Evolutionary conservation across 2,329 filamentous ascomycete genomes (phyloP).

Genomic region (Rhinocladiella mackenziei): DNA sequence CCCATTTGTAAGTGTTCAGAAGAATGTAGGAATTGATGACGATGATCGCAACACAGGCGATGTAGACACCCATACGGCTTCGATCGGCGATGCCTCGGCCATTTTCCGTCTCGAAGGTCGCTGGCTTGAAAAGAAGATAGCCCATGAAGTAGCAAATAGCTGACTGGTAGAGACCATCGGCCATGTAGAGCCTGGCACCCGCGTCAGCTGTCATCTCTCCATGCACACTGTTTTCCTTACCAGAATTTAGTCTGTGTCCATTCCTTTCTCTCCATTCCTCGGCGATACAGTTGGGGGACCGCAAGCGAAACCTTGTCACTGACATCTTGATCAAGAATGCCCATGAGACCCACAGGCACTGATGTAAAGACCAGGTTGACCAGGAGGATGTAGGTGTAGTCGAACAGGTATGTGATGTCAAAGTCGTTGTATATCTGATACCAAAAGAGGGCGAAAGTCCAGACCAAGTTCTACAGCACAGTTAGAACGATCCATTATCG

Average conservation of each 20-base stretch:
- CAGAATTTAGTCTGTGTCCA: constrained; percentile 97
- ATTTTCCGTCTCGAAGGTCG: constrained; percentile 64
- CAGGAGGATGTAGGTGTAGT: constrained; percentile 95
- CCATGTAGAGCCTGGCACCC: constrained; percentile 74
- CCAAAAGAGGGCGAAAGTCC: constrained; percentile 96
- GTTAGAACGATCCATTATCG: constrained; percentile 19
- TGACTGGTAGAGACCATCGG: constrained; percentile 91
- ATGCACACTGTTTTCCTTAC: constrained; percentile 51
- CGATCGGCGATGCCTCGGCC: constrained; percentile 76
- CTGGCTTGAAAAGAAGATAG: constrained; percentile 70
- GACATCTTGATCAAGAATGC: constrained; percentile 94
- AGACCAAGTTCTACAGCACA: constrained; percentile 75
- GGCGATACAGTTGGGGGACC: constrained; percentile 90
- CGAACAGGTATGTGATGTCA: constrained; percentile 94
- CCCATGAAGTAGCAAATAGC: constrained; percentile 90
- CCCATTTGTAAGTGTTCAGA: constrained; percentile 96
- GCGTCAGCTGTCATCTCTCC: neutral
- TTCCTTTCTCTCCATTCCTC: constrained; percentile 91
- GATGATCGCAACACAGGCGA: constrained; percentile 77
- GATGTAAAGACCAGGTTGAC: constrained; percentile 98
- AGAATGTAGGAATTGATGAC: constrained; percentile 93
- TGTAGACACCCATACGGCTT: constrained; percentile 78
- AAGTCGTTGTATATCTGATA: constrained; percentile 94
- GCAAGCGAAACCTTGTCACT: constrained; percentile 89
- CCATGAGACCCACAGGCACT: constrained; percentile 89